Percentiles rank a stretch among this genome's conserved stretches.
phyloP scores from a whole-genome alignment of 345 rosid species.

The Ailanthus altissimus region DNA sequence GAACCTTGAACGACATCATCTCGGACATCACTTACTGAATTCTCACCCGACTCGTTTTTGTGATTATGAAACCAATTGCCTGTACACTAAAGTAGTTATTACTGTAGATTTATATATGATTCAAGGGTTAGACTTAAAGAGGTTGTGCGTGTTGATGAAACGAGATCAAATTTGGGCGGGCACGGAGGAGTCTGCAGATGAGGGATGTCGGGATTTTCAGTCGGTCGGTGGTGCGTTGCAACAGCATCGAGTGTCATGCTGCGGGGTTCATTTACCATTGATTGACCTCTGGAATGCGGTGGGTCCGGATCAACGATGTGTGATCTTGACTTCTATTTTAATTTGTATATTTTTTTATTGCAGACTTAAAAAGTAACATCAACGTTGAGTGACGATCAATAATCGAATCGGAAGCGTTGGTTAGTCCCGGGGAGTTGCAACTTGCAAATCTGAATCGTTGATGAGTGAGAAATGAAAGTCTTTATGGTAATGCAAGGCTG shows the following conservation, averaged over 20 bases:
- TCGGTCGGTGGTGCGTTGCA: constrained; percentile 13
- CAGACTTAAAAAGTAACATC: not conserved
- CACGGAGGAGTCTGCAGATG: not conserved
- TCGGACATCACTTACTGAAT: constrained; percentile 45
- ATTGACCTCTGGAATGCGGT: not conserved
- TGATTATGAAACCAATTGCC: not conserved
- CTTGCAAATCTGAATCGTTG: constrained; percentile 7
- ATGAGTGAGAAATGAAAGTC: not conserved
- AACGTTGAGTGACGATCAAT: too few species aligned
- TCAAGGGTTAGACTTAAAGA: not conserved
- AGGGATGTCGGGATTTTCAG: not conserved
- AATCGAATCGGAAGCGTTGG: constrained; percentile 6
- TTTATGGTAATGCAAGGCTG: not conserved
- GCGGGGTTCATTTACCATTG: not conserved
- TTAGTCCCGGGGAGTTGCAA: too few species aligned
- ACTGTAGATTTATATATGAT: constrained; percentile 5
- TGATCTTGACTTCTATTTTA: not conserved
- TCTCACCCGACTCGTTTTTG: not conserved
- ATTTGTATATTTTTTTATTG: not conserved
- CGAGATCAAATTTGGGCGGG: constrained; percentile 25
- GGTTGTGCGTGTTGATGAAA: not conserved
- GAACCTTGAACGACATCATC: constrained; percentile 45
- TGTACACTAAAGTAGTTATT: constrained; percentile 5
- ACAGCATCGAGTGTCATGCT: constrained; percentile 4
- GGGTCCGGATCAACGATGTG: not conserved